A percentile compares a stretch with the other conserved stretches of the same genome.
phyloP scores from a whole-genome alignment of 352 stramenopile species.

The Phytophthora macrochlamydospora region DNA sequence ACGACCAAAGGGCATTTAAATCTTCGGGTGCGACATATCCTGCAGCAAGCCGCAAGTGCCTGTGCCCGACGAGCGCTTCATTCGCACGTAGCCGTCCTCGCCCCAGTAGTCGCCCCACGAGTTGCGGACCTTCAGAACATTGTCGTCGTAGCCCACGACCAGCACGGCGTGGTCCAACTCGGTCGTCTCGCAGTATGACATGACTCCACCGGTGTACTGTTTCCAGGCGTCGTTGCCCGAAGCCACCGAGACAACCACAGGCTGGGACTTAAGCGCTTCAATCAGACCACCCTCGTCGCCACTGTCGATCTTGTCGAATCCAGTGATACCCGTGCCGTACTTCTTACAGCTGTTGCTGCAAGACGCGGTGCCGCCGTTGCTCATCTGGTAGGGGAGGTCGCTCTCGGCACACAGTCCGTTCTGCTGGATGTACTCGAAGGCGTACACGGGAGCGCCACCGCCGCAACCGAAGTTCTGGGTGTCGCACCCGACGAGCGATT shows the following conservation, averaged over 20 bases:
- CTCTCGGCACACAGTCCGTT: conserved; percentile 79
- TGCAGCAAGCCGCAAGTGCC: conserved; percentile 54
- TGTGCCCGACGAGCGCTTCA: conserved; percentile 56
- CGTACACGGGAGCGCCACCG: conserved; percentile 90
- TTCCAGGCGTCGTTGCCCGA: conserved; percentile 94
- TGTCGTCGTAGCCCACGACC: conserved; percentile 92
- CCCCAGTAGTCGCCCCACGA: conserved; percentile 95
- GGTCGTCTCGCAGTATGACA: conserved; percentile 72
- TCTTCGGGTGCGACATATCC: conserved; percentile 53
- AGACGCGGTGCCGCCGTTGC: conserved; percentile 13
- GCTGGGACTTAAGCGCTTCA: conserved; percentile 88
- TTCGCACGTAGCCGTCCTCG: conserved; percentile 89
- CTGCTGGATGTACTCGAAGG: conserved; percentile 90
- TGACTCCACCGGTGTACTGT: conserved; percentile 94
- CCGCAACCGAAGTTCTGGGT: conserved; percentile 86
- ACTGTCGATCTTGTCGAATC: conserved; percentile 70
- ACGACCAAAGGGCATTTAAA: conserved; percentile 22
- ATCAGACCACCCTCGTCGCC: conserved; percentile 72
- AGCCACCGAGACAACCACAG: conserved; percentile 93
- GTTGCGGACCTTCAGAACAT: conserved; percentile 95
- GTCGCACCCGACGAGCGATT: conserved; percentile 92
- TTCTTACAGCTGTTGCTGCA: conserved; percentile 42
- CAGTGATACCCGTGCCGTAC: conserved; percentile 34
- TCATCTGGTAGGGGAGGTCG: conserved; percentile 74
- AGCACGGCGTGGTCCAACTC: conserved; percentile 97